Base-by-base conservation (phyloP, 331 rosid species). In the Malus hybrid region DNA sequence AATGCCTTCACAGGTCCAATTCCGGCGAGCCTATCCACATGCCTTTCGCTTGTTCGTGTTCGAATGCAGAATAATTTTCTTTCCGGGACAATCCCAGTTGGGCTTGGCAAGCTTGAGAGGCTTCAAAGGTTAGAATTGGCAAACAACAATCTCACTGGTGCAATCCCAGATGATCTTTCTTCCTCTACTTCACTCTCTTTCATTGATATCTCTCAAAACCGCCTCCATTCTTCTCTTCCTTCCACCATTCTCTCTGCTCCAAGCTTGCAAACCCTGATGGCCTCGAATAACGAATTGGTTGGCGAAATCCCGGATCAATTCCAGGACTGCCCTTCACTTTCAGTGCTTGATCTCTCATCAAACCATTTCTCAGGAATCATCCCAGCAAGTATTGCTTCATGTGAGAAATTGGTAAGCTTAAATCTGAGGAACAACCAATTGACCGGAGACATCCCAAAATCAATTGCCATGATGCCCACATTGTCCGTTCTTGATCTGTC, bases 61-160 rank as follows among this genome's bases (percentile, higher is more conserved):
- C 88, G 97, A 84, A 87, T 90, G 52, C 97, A 95, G 70, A 95
- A 95, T 81, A 95, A 95, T 82, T 80, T 89, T 65, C 79, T 95
- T 20, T 86, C 91, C 7, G 97, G 97, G 46, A 82, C 80, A 10
- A 85, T 90, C 69, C 99, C 97, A 13, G 77, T 81, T 52, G 99
- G 99, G 61, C 79, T 95, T 78, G 97, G 99, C 55, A 89, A 87
- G 86, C 97, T 92, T 61, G 86, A 76, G 81, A 90, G 81, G 84
- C 97, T 95, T 79, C 88, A 90, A 79, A 90, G 97, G 82, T 88
- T 95, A 85, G 99, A 92, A 71, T 89, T 95, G 63, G 96, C 99
- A 50, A 95, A 95, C 66, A 95, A 95, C 82, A 90, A 85, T 85
- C 93, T 95, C 69, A 85, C 83, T 61, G 97, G 97, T 77, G 85